phyloP scores from a whole-genome alignment of 73 alveolate genomes.

The Paramecium caudatum region DNA sequence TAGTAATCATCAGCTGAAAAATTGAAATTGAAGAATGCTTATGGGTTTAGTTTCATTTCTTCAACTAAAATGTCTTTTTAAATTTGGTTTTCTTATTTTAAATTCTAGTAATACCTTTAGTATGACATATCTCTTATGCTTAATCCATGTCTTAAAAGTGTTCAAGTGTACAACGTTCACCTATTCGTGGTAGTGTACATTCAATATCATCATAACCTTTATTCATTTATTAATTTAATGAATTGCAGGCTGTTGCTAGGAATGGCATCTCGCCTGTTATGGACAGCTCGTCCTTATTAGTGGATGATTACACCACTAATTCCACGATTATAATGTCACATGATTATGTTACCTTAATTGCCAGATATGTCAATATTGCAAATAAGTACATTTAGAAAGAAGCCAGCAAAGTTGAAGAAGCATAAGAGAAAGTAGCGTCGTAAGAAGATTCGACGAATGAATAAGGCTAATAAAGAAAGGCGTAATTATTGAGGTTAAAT shows the following conservation, averaged over 20 bases:
- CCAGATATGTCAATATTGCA: conserved; percentile 41
- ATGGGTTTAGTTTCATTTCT: conserved; percentile 54
- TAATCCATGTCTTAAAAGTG: neutral
- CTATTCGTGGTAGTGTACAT: neutral
- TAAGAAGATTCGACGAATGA: conserved; percentile 48
- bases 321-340: neutral
- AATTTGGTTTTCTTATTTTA: neutral
- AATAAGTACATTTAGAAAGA: conserved; percentile 42
- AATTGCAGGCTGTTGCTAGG: conserved; percentile 22
- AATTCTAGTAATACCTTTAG: neutral
- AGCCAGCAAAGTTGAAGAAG: conserved; percentile 38
- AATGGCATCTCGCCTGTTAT: conserved; percentile 14
- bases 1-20: conserved; percentile 55
- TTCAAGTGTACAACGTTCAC: conserved; percentile 6
- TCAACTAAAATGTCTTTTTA: conserved; percentile 16
- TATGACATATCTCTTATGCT: neutral
- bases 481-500: conserved; percentile 30
- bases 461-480: conserved; percentile 62
- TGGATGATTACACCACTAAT: conserved; percentile 48
- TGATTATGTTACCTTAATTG: neutral
- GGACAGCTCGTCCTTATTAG: neutral
- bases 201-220: conserved; percentile 23
- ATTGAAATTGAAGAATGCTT: conserved; percentile 31
- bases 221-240: conserved; percentile 19
- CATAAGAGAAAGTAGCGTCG: conserved; percentile 5